These are phyloP conservation scores for Crotalaria pallida DNA, from an alignment of 306 rosid species.

Conservation along the genomic window DNA sequence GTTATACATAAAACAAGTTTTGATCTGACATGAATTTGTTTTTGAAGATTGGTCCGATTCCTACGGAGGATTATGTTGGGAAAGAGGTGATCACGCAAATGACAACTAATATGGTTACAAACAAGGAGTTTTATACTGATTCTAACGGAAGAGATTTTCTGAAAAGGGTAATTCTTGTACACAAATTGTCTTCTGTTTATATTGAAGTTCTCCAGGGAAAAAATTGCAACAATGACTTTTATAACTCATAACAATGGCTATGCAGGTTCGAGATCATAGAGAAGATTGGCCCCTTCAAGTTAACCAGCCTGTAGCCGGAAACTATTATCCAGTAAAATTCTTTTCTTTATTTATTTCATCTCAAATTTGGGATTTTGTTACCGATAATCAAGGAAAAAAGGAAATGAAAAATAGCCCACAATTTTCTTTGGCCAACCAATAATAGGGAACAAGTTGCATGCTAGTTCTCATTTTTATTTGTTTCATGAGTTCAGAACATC, in stretches of 20 bases:
- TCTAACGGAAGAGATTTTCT: constrained; percentile 91
- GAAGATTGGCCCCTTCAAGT: constrained; percentile 79
- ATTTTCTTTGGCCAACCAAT: neutral
- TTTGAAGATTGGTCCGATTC: constrained; percentile 88
- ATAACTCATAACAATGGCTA: constrained; percentile 6
- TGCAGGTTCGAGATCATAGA: constrained; percentile 72
- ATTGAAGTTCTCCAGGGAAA: neutral
- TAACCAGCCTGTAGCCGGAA: constrained; percentile 83
- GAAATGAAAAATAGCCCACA: neutral
- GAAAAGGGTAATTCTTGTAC: constrained; percentile 49
- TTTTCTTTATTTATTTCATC: neutral
- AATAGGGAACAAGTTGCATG: neutral
- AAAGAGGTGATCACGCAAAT: constrained; percentile 75
- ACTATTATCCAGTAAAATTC: constrained; percentile 79
- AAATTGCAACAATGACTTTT: neutral
- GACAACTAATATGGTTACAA: constrained; percentile 73
- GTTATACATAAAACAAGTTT: neutral
- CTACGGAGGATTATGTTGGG: constrained; percentile 61
- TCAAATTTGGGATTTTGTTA: neutral
- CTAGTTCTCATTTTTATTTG: neutral
- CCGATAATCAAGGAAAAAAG: neutral
- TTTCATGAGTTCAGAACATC: neutral
- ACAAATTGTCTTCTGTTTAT: neutral
- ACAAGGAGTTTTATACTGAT: constrained; percentile 74
- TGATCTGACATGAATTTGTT: constrained; percentile 30